Conservation (phyloP, 257 asterid genomes). For the Nyctanthes arbortristis region DNA sequence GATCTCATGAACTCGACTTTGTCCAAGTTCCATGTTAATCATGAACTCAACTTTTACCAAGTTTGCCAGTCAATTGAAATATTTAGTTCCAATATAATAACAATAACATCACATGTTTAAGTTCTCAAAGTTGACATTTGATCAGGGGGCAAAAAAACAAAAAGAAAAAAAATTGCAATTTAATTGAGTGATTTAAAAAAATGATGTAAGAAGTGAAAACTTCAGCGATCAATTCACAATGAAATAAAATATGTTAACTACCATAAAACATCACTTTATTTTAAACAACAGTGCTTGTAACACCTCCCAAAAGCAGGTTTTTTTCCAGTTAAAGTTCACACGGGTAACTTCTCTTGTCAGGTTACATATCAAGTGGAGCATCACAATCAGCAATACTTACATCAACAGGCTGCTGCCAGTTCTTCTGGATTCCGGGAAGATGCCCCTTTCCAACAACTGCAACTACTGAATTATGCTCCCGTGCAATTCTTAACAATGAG, state of each 20-base stretch:
- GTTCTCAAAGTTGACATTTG: not conserved
- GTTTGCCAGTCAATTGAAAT: not conserved
- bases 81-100: not conserved
- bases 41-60: not conserved
- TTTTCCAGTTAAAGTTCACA: not conserved
- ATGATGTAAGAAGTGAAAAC: not conserved
- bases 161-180: not conserved
- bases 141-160: too few relatives aligned
- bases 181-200: not conserved
- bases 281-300: not conserved
- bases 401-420: constrained; percentile 86
- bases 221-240: not conserved
- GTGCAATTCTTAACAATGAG: constrained; percentile 57
- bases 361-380: not conserved
- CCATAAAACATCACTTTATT: not conserved
- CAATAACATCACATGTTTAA: not conserved
- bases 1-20: too few relatives aligned
- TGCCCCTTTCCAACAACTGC: constrained; percentile 98
- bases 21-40: not conserved
- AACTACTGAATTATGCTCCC: constrained; percentile 81
- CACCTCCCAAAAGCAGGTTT: not conserved
- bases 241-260: not conserved
- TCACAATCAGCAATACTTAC: too few relatives aligned
- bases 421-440: constrained; percentile 70
- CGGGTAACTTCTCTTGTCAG: not conserved